Base-by-base conservation (phyloP, 1,139 yeast species). In the Eremothecium gossypii region DNA sequence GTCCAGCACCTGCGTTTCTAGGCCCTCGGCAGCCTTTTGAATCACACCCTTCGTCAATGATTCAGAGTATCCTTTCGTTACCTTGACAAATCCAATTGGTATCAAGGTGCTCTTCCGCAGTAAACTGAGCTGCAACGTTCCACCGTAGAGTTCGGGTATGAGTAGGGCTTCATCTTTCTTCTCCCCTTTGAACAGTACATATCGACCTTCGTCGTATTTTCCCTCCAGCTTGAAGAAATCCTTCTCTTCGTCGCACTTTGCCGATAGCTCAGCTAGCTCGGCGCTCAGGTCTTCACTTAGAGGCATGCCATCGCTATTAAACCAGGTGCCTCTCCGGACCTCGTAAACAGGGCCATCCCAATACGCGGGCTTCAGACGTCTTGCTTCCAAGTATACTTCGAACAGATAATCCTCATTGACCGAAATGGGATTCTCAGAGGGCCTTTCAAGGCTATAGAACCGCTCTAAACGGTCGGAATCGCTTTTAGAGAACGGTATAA, bases 311-410 rank as follows among this genome's bases (percentile, higher is more conserved):
- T 74, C 75, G 4, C 73, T 60, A 39, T 70, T 67, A 57, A 85
- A 86, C 98, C 98, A 89, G 1, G 78, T 62, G 0, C 96, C 96
- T 40, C 97, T 66, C 31, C 96, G 69, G 1, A 89, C 84, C 48
- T 83, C 91, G 56, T 79, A 91, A 1, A 69, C 66, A 0, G 96
- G 94, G 1, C 97, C 97, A 2, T 77, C 80, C 97, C 97, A 89
- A 59, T 80, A 89, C 0, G 81, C 73, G 0, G 97, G 95, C 1
- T 66, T 51, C 51, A 89, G 61, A 41, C 71, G 71, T 58, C 77
- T 70, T 7, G 65, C 60, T 1, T 59, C 50, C 27, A 89, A 49
- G 54, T 85, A 76, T 2, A 87, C 96, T 52, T 79, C 76, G 53
- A 83, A 84, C 33, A 89, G 64, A 28, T 76, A 74, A 54, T 89